Evolutionary conservation across 2,329 filamentous ascomycete species (phyloP), one percentile per base, ranked within the genome.

Genomic region (Colletotrichum australisinense): DNA sequence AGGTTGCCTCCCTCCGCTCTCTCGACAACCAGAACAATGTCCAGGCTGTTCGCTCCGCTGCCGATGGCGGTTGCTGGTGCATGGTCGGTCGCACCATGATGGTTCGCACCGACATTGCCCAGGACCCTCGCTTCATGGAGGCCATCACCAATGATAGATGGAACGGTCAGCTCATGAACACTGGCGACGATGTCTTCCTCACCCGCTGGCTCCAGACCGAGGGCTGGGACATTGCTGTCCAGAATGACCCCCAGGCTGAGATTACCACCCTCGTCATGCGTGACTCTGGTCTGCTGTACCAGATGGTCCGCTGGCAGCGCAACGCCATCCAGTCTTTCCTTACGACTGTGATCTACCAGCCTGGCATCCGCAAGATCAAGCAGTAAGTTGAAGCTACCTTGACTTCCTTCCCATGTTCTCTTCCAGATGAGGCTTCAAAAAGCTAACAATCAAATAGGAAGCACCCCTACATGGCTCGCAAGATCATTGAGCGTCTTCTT

Each of bases 71-170:
- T 1, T 77, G 76, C 1, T 80, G 78, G 53, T 80, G 78, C 53
- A 70, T 81, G 2, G 76, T 78, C 0, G 79, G 80, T 3, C 76
- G 78, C 4, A 80, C 78, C 2, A 76, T 79, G 74, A 53, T 80
- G 1, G 52, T 80, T n/a, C 77, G 79, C 12, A 66, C 76, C 14
- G 76, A 75, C 12, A 75, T 80, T 22, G 72, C 77, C 1, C 59
- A 64, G 55, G 77, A 78, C 14, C 56, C 76, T 0, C 74, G 67
- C 1, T 81, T 81, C 65, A 73, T 77, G 19, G 30, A 67, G 8
- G 75, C 62, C 1, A 78, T 80, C 42, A 76, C 62, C 0, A 26
- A 75, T 8, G 78, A 81, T 38, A 67, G 52, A 9, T 80, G 76
- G 72, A n/a, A 49, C 7, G 78, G 78, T 0, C 30, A 75, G 2